Conservation (phyloP, 139 green algal species). For the Tetradesmus lagerheimii region DNA sequence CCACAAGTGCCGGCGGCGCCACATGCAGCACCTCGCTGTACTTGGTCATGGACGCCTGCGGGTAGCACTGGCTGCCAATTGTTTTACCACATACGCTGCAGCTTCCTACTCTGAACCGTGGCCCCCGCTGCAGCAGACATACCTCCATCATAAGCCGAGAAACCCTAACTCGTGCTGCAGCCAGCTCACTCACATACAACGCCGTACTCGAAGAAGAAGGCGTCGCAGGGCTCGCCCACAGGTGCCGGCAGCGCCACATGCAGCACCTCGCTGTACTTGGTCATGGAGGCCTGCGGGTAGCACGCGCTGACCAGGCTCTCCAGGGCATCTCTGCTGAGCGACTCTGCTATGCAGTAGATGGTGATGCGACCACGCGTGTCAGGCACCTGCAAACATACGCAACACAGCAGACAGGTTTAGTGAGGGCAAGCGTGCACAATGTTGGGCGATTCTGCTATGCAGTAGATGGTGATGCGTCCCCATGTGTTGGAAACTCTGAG, state of each 20-base stretch:
- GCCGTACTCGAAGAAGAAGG: constrained; percentile 59
- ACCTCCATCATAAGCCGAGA: no score
- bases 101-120: no score
- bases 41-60: background rate
- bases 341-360: constrained; percentile 36
- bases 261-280: constrained; percentile 28
- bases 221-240: constrained; percentile 29
- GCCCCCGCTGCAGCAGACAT: no score
- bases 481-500: no score
- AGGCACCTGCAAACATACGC: background rate
- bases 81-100: no score
- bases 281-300: constrained; percentile 6
- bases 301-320: background rate
- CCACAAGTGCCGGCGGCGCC: background rate
- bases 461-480: background rate
- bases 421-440: background rate
- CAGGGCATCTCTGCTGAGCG: background rate
- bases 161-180: background rate
- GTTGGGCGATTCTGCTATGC: background rate
- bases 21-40: no score
- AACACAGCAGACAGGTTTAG: background rate
- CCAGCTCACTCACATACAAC: constrained; percentile 20
- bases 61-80: background rate
- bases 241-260: constrained; percentile 7
- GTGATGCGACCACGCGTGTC: constrained; percentile 25